Evolutionary conservation across 2,329 filamentous ascomycete genomes (phyloP).

Genomic region (Fusarium coicis): DNA sequence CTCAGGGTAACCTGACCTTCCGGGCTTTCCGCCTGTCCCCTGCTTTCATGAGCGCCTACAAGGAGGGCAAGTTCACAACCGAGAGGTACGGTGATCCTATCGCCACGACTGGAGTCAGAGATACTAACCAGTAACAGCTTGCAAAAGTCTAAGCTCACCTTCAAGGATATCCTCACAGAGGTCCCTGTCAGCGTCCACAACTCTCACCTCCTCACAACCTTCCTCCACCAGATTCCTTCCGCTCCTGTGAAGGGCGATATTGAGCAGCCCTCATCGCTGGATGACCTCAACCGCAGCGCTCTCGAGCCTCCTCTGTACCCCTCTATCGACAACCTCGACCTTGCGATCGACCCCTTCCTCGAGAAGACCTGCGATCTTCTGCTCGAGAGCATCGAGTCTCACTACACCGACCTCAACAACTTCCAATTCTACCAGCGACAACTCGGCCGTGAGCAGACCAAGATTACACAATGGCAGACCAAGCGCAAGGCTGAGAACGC

Average conservation of each 20-base stretch:
- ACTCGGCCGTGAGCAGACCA: constrained; percentile 91
- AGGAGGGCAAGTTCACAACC: constrained; percentile 97
- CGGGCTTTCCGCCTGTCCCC: constrained; percentile 91
- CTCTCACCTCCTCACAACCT: constrained; percentile 94
- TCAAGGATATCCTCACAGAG: constrained; percentile 93
- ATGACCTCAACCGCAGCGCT: constrained; percentile 77
- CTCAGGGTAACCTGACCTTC: constrained; percentile 88
- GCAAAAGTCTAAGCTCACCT: constrained; percentile 92
- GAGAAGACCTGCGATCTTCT: constrained; percentile 98
- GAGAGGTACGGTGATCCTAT: constrained; percentile 74
- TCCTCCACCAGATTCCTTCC: constrained; percentile 89
- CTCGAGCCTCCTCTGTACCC: constrained; percentile 77
- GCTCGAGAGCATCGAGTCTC: constrained; percentile 94
- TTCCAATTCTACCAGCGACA: constrained; percentile 97
- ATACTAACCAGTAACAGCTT: constrained; percentile 66
- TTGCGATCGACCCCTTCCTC: constrained; percentile 96
- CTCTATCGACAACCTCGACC: constrained; percentile 88
- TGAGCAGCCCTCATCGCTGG: constrained; percentile 80
- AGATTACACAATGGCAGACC: constrained; percentile 95
- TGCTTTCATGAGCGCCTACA: constrained; percentile 89
- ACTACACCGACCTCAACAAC: constrained; percentile 99
- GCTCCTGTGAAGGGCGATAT: constrained; percentile 72
- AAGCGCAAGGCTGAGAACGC: constrained; percentile 98
- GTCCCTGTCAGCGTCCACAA: constrained; percentile 92
- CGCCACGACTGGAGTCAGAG: not conserved